Evolutionary conservation across 768 basidiomycete species (phyloP), one percentile per base, ranked within the genome.

Genomic region (Boletus insuetus): DNA sequence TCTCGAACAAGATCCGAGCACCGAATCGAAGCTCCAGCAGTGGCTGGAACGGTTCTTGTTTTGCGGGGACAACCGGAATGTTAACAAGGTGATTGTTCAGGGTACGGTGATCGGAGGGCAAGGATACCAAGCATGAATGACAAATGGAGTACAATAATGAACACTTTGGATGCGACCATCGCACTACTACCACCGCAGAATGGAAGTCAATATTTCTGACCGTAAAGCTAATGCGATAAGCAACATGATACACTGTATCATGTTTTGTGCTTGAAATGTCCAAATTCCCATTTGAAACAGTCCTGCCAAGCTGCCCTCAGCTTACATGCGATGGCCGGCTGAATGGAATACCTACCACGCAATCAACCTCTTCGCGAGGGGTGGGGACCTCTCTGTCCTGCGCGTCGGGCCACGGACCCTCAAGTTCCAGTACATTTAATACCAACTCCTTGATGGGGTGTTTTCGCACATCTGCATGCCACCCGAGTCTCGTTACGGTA

Each of bases 11-110:
- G 75, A 74, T 44, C 64, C 73, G 67, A 59, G 31, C 49, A 44
- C 50, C 16, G 56, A 69, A 59, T 63, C 69, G 54, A 67, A 71
- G 53, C 66, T 92, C 52, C 82, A 56, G 77, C 72, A 44, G 75
- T 82, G 59, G 70, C 75, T 98, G 61, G 94, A 97, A 73, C 79
- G 84, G 56, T 94, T 95, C 72, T 74, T 96, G 59, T 94, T 92
- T 65, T 84, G 84, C 40, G 93, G 91, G 8, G 94, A 96, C 68
- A 85, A 91, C 66, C 77, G 92, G 66, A 95, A 94, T 71, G 85
- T 97, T 53, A 73, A 73, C 47, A 76, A 78, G 53, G 94, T 98
- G 19, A 94, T 86, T 64, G 94, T 98, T 16, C 86, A 90, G 64
- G 94, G 95, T 2, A 70, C 75, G 42, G 69, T 83, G 35, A 82